phyloP scores from a whole-genome alignment of 768 basidiomycete species.

The Leucosporidium creatinivorum region DNA sequence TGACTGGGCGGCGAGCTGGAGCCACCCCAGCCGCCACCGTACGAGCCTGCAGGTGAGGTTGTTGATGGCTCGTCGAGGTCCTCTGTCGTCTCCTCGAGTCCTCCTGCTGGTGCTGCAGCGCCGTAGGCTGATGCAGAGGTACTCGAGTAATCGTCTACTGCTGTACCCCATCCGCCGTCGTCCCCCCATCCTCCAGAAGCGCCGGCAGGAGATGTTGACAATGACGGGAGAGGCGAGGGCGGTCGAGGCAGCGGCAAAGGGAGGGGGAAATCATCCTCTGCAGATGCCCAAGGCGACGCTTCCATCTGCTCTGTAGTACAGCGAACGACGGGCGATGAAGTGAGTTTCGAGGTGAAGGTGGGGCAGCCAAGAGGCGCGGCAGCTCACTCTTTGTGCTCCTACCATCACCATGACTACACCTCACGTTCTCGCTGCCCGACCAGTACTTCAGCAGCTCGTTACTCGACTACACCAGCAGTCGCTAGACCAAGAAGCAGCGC shows the following conservation, averaged over 20 bases:
- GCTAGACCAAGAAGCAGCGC: not conserved
- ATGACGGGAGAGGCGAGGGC: not conserved
- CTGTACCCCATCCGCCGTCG: conserved; percentile 16
- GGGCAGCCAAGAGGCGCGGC: too few species aligned
- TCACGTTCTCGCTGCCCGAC: too few species aligned
- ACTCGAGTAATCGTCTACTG: conserved; percentile 3
- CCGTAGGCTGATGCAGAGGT: not conserved
- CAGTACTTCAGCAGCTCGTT: too few species aligned
- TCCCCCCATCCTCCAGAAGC: not conserved
- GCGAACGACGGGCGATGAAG: too few species aligned
- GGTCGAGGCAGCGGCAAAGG: not conserved
- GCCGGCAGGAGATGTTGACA: not conserved
- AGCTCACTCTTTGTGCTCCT: too few species aligned
- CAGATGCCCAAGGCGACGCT: too few species aligned
- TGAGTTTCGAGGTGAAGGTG: too few species aligned
- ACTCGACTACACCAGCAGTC: not conserved
- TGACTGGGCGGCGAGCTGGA: not conserved
- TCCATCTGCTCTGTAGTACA: too few species aligned
- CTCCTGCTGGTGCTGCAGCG: not conserved
- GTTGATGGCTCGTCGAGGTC: not conserved
- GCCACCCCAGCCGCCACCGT: not conserved
- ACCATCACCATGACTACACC: too few species aligned
- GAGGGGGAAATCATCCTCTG: too few species aligned
- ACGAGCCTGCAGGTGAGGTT: not conserved
- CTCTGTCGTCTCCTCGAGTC: not conserved